Evolutionary conservation across 2,329 filamentous ascomycete genomes (phyloP), one percentile per base, ranked within the genome.

Genomic region (Colletotrichum sidae): DNA sequence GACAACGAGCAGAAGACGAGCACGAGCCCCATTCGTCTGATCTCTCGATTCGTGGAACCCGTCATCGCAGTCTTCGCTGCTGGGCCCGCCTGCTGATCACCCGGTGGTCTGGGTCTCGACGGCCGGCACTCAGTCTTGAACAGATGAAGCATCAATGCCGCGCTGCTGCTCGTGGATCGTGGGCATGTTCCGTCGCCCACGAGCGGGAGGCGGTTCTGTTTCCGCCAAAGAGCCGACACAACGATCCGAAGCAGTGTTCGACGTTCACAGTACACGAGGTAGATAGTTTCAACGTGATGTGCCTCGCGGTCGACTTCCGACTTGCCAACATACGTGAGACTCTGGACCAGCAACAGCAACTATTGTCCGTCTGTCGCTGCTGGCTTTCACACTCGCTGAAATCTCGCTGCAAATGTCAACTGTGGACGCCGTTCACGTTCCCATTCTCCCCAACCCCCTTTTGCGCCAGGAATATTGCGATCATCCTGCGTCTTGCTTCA

Each of bases 21-120:
- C 17, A 46, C n/a, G 17, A n/a, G n/a, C 5, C 15, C 38, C 38
- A 6, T 56, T 52, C 52, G 25, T 65, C 57, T 35, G 58, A 61
- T 65, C 11, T 49, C 13, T 33, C 62, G 15, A 55, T 56, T 65
- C 41, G 58, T 56, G 46, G 57, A 51, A 56, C 9, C 42, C 33
- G 41, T 35, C 11, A 9, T 15, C 13, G 46, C 33, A 9, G 15
- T 49, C 25, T 25, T 25, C 25, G 25, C 25, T 5, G 25, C 25
- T 25, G 25, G 4, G 25, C 25, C 25, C 5, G 25, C 25, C 25
- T 4, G 46, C 46, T 38, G 58, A 52, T 56, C 41, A 49, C 25
- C 15, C 41, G 17, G 15, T 17, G 58, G 57, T 34, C 61, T 52
- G 25, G 52, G 39, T 52, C 13, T 38, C n/a, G 37, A 15, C 37